These are phyloP conservation scores for Aspergillus fijiensis DNA, from an alignment of 2,329 filamentous ascomycete species.

Conservation along the genomic window DNA sequence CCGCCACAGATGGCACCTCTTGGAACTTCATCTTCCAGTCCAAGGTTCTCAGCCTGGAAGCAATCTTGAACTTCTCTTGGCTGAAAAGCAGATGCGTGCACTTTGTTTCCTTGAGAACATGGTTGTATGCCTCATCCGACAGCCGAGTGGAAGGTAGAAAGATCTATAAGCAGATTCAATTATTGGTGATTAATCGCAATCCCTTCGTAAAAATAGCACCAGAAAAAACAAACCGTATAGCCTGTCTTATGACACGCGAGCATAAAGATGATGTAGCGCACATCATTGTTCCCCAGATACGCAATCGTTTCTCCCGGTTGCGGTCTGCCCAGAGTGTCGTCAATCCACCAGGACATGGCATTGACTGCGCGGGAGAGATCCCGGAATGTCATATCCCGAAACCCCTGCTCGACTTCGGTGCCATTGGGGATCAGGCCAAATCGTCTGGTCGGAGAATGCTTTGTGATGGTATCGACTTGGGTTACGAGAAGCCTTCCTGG, in stretches of 20 bases:
- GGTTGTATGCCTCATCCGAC: constrained; percentile 1
- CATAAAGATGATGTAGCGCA: constrained; percentile 24
- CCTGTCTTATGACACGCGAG: constrained; percentile 10
- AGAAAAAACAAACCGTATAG: background rate
- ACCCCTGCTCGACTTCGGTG: constrained; percentile 15
- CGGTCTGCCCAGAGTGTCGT: too few species aligned
- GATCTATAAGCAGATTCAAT: background rate
- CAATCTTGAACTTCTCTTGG: background rate
- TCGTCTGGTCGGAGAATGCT: background rate
- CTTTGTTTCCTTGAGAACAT: background rate
- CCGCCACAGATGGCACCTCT: background rate
- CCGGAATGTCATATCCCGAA: constrained; percentile 18
- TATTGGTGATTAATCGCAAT: too few species aligned
- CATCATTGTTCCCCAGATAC: constrained; percentile 26
- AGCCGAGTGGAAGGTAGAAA: constrained; percentile 3
- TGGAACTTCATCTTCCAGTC: background rate
- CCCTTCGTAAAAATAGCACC: too few species aligned
- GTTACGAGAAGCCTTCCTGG: background rate
- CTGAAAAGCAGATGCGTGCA: background rate
- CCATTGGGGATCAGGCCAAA: constrained; percentile 4
- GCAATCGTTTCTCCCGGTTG: constrained; percentile 16
- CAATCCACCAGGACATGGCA: constrained; percentile 19
- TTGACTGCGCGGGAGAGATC: constrained; percentile 21
- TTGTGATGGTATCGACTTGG: background rate
- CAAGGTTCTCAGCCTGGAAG: background rate